A percentile compares a stretch with the other conserved stretches of the same genome.
phyloP scores from a whole-genome alignment of 2,329 filamentous ascomycete genomes.

The Lecanoromycetidae sp. region DNA sequence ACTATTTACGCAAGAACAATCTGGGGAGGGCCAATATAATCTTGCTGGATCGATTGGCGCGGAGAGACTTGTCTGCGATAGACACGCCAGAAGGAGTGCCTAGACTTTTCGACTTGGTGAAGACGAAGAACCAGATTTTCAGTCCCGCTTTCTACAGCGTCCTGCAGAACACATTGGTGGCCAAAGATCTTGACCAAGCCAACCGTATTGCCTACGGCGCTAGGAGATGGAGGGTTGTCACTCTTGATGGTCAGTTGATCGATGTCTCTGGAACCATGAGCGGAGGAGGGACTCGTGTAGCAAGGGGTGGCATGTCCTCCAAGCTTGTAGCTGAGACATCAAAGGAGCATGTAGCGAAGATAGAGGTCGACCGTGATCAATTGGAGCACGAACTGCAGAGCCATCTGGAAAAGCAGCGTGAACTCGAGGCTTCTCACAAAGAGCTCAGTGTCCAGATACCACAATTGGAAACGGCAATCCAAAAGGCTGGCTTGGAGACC shows the following conservation, averaged over 20 bases:
- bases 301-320: constrained; percentile 90
- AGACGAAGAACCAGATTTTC: constrained; percentile 77
- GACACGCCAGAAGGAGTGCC: constrained; percentile 86
- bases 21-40: constrained; percentile 96
- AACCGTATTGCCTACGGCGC: constrained; percentile 94
- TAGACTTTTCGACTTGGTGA: constrained; percentile 83
- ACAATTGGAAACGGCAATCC: constrained; percentile 74
- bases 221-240: constrained; percentile 90
- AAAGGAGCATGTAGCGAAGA: constrained; percentile 76
- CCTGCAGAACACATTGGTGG: constrained; percentile 88
- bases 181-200: constrained; percentile 83
- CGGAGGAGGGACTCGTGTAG: constrained; percentile 81
- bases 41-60: constrained; percentile 73
- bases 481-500: constrained; percentile 79
- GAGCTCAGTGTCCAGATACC: constrained; percentile 69
- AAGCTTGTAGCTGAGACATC: constrained; percentile 79
- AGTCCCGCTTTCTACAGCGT: constrained; percentile 88
- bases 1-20: constrained; percentile 94
- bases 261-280: constrained; percentile 99
- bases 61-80: constrained; percentile 65
- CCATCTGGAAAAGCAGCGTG: constrained; percentile 72
- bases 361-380: constrained; percentile 75
- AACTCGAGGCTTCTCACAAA: constrained; percentile 62
- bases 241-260: constrained; percentile 85
- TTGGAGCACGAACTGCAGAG: constrained; percentile 72